Conservation (phyloP, 2,329 filamentous ascomycete species). For the Penicillium sp. region DNA sequence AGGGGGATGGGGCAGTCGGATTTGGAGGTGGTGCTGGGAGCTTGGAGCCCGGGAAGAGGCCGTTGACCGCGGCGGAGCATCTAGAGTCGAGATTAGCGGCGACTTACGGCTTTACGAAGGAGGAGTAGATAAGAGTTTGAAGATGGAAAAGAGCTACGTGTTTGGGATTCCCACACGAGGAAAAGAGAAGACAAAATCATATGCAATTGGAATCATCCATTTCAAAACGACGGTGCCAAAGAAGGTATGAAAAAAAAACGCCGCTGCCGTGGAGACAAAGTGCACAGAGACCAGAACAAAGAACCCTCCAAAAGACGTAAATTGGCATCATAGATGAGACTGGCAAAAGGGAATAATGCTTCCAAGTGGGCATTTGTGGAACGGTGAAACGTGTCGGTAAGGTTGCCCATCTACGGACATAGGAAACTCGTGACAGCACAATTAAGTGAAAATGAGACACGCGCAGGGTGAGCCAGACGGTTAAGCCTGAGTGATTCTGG, state of each 20-base stretch:
- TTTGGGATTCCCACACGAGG: neutral
- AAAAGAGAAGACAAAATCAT: neutral
- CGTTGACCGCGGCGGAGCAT: constrained; percentile 63
- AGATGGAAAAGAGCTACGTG: neutral
- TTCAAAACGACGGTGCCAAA: constrained; percentile 23
- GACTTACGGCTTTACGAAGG: constrained; percentile 56
- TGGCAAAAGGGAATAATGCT: constrained; percentile 28
- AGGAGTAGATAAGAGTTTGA: constrained; percentile 21
- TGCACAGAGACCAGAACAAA: constrained; percentile 25
- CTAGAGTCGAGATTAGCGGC: constrained; percentile 60
- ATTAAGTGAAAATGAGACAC: constrained; percentile 24
- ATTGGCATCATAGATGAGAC: constrained; percentile 24
- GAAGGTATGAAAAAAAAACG: constrained; percentile 24
- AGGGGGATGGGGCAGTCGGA: constrained; percentile 38
- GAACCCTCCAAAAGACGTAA: constrained; percentile 26
- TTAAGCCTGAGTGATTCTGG: neutral
- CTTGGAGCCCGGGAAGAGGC: constrained; percentile 37
- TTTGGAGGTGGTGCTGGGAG: constrained; percentile 46
- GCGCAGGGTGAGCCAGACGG: constrained; percentile 4
- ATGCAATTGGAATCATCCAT: constrained; percentile 23
- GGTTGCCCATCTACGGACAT: constrained; percentile 37
- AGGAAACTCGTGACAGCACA: constrained; percentile 39
- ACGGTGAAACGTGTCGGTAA: constrained; percentile 23
- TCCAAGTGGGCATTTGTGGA: constrained; percentile 19
- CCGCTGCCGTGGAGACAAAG: constrained; percentile 30